A percentile compares a stretch with the other conserved stretches of the same genome.
These are phyloP conservation scores for Fusarium humuli DNA, from an alignment of 2,329 filamentous ascomycete species.

Conservation along the genomic window DNA sequence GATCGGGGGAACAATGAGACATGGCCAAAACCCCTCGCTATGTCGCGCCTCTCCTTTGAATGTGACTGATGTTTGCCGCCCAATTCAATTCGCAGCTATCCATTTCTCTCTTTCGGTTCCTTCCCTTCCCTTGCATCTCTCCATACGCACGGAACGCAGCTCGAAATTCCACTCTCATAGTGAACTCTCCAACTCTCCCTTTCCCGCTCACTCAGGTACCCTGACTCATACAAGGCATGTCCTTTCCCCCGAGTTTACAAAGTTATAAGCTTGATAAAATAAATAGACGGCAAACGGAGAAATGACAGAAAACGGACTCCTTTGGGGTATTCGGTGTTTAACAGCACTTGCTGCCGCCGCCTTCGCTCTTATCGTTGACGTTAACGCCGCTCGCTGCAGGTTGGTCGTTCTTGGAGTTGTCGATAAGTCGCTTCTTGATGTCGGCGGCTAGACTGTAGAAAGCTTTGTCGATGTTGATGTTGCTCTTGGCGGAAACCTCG, in stretches of 20 bases:
- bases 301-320: slow-evolving; percentile 38
- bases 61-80: slow-evolving; percentile 37
- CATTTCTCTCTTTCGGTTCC: slow-evolving; percentile 32
- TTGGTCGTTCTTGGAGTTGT: slow-evolving; percentile 84
- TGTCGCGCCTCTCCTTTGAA: slow-evolving; percentile 39
- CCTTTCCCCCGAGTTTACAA: slow-evolving; percentile 37
- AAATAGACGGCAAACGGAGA: slow-evolving; percentile 40
- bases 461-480: slow-evolving; percentile 99
- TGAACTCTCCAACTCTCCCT: slow-evolving; percentile 34
- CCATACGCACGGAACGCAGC: not conserved
- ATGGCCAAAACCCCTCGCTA: slow-evolving; percentile 43
- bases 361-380: slow-evolving; percentile 72
- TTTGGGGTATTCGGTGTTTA: slow-evolving; percentile 56
- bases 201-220: slow-evolving; percentile 27
- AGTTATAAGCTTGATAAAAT: slow-evolving; percentile 43
- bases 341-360: slow-evolving; percentile 79
- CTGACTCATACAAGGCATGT: slow-evolving; percentile 29
- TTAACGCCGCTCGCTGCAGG: slow-evolving; percentile 70
- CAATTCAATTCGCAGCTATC: slow-evolving; percentile 33
- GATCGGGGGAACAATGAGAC: slow-evolving; percentile 41
- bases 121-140: slow-evolving; percentile 17
- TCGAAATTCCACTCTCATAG: slow-evolving; percentile 25
- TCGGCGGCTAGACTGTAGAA: slow-evolving; percentile 95
- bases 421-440: slow-evolving; percentile 98
- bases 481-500: slow-evolving; percentile 98